These are phyloP conservation scores for Beta vulgaris DNA, from an alignment of 148 eudicot species.

Conservation along the genomic window DNA sequence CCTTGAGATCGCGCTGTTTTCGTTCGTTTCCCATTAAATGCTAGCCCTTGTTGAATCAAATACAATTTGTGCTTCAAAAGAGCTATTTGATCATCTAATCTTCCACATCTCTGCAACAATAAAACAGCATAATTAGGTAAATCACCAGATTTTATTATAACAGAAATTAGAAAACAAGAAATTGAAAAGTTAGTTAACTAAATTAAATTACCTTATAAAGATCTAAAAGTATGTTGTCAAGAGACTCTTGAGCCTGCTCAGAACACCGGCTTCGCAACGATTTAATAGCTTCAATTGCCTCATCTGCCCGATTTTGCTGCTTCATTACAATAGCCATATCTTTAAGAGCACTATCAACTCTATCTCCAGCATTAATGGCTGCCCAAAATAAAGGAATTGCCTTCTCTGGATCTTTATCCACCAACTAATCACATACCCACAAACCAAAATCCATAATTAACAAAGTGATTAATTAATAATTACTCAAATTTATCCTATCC, in stretches of 20 bases:
- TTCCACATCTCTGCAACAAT: conserved; percentile 79
- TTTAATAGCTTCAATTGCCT: conserved; percentile 93
- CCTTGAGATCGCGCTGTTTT: conserved; percentile 96
- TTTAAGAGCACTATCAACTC: conserved; percentile 94
- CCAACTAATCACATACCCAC: conserved; percentile 49
- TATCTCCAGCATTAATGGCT: conserved; percentile 93
- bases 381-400: conserved; percentile 98
- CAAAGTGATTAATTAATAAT: background rate
- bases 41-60: conserved; percentile 91
- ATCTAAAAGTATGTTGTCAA: conserved; percentile 89
- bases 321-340: conserved; percentile 99
- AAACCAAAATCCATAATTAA: conserved; percentile 5
- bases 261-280: conserved; percentile 77
- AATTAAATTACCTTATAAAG: conserved; percentile 65
- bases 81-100: conserved; percentile 90
- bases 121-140: background rate
- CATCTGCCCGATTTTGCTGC: conserved; percentile 90
- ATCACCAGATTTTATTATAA: background rate
- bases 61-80: conserved; percentile 71
- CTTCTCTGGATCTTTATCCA: conserved; percentile 96
- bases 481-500: too few species aligned
- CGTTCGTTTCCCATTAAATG: conserved; percentile 90
- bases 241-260: conserved; percentile 96
- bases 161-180: background rate
- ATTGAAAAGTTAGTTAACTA: background rate